Base-by-base conservation (phyloP, 257 asterid genomes). In the Solanum microdontum region DNA sequence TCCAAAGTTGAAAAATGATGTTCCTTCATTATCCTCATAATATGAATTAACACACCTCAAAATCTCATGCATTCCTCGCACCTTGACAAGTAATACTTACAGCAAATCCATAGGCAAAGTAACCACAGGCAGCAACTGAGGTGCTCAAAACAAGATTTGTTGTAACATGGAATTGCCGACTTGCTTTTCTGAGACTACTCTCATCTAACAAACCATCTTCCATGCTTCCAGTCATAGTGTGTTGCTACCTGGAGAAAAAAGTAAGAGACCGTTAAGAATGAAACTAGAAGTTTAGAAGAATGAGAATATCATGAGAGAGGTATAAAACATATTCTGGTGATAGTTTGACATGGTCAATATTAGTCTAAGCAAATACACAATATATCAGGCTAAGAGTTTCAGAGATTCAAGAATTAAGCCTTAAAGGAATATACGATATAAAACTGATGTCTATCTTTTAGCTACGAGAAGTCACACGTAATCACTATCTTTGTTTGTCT, bases 81-180 rank as follows among this genome's bases (percentile, higher is more conserved):
- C 36, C 24, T 62, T 36, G 15, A 36, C 48, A 43, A 24, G 23
- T 48, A 33, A 55, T 76, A 89, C 90, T 89, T 86, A 89, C 90
- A 58, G 90, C 87, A 75, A 85, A 89, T 23, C 90, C 90, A 89
- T 36, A 89, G 39, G 86, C 55, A 33, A 89, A 89, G 36, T 43
- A 86, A 82, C 89, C 73, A 55, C 89, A 77, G 68, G 86, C 32
- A 68, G 82, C 90, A 48, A 89, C 87, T n/a, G 69, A 37, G 82
- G 87, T 70, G 85, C 90, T 86, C 39, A 82, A 17, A 73, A 89
- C 79, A 70, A 86, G 36, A 82, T 30, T 28, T 17, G 85, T 36
- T 8, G 85, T 80, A 43, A 80, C 10, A 80, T 80, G 26, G 17
- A 10, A 80, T 28, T 45, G 68, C 85, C 11, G 55, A 45, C 40